Evolutionary conservation across 352 stramenopile genomes (phyloP).

Genomic region (Nothophytophthora sp.): DNA sequence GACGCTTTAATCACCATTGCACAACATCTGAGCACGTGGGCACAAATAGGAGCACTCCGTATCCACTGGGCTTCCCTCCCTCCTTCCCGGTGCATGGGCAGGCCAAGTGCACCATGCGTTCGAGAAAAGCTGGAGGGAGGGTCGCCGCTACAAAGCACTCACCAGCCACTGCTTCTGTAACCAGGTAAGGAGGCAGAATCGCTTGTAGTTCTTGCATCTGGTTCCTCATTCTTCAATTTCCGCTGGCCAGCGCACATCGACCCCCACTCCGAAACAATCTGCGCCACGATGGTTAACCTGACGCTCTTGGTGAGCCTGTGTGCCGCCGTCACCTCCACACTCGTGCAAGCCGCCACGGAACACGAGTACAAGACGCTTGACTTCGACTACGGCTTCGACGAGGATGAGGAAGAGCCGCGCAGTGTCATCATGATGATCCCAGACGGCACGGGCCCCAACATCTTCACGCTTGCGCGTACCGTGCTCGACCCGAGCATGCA

Average conservation of each 20-base stretch:
- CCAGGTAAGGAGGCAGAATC: too few relatives aligned
- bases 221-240: constrained; percentile 8
- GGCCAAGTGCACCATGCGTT: too few relatives aligned
- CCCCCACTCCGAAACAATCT: neutral
- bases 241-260: neutral
- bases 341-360: constrained; percentile 22
- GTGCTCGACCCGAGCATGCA: constrained; percentile 56
- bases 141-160: too few relatives aligned
- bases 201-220: too few relatives aligned
- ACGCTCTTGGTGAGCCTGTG: constrained; percentile 17
- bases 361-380: constrained; percentile 72
- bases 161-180: too few relatives aligned
- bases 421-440: constrained; percentile 80
- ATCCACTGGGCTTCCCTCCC: too few relatives aligned
- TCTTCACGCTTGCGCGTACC: constrained; percentile 59
- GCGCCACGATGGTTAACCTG: constrained; percentile 34
- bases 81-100: too few relatives aligned
- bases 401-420: constrained; percentile 39
- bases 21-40: too few relatives aligned
- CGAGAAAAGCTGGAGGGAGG: too few relatives aligned
- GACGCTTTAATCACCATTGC: too few relatives aligned
- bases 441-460: constrained; percentile 65
- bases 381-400: constrained; percentile 60
- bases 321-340: constrained; percentile 21
- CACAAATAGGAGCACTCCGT: too few relatives aligned